Conservation (phyloP, 495 filamentous ascomycete genomes). For the Podospora fimiseda region DNA sequence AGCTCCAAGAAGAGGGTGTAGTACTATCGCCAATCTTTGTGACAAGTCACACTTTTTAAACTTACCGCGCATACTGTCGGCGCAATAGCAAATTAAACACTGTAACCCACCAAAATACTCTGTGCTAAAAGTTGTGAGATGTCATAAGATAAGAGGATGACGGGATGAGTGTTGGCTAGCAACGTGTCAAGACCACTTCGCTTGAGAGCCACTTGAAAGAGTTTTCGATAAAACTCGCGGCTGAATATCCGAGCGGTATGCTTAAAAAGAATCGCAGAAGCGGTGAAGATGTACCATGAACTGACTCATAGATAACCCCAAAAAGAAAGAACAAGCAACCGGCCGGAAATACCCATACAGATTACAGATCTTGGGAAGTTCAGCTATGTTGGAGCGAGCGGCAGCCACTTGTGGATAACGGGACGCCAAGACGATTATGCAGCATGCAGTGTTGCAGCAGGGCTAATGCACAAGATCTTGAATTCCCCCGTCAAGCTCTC, state of each 20-base stretch:
- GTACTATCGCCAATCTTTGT: too few species aligned
- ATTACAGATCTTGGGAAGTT: conserved; percentile 3
- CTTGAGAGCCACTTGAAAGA: too few species aligned
- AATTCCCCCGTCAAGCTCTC: conserved; percentile 2
- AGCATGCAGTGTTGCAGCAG: conserved; percentile 2
- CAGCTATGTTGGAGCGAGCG: not conserved
- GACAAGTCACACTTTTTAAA: too few species aligned
- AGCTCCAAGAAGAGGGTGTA: too few species aligned
- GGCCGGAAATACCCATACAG: not conserved
- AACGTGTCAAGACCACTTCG: not conserved
- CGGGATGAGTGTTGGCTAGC: not conserved
- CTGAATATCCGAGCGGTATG: not conserved
- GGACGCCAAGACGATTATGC: conserved; percentile 9
- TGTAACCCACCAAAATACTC: too few species aligned
- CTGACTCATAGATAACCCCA: not conserved
- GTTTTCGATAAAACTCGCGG: not conserved
- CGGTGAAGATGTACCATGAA: not conserved
- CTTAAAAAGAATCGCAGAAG: not conserved
- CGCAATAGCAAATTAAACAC: too few species aligned
- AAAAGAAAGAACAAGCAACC: not conserved
- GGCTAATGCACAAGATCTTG: conserved; percentile 14
- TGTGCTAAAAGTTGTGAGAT: too few species aligned
- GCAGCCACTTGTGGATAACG: not conserved
- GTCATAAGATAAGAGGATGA: not conserved
- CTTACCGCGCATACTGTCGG: too few species aligned